Conservation (phyloP, 306 rosid species). For the Gillenia trifoliata region DNA sequence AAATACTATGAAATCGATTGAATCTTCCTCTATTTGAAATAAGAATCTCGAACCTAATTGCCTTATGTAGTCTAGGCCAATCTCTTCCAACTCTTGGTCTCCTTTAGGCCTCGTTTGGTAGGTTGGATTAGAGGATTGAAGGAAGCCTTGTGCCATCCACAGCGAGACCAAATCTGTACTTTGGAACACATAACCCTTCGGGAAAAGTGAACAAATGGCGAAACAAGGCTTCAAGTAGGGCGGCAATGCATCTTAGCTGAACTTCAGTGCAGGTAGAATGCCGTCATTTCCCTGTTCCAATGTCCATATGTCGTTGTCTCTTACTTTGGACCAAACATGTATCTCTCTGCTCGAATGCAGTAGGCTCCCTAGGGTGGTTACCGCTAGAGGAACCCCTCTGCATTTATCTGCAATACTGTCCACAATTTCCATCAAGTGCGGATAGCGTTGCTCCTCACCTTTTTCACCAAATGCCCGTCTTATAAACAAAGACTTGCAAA, state of each 20-base stretch:
- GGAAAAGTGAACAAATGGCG: slow-evolving; percentile 16
- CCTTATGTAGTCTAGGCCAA: slow-evolving; percentile 12
- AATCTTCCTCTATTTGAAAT: slow-evolving; percentile 13
- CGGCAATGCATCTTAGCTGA: slow-evolving; percentile 35
- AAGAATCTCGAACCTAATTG: slow-evolving; percentile 27
- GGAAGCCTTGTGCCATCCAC: slow-evolving; percentile 37
- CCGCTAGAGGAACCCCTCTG: slow-evolving; percentile 28
- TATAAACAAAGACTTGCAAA: slow-evolving; percentile 16
- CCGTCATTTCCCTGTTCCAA: slow-evolving; percentile 1
- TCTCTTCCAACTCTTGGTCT: not conserved
- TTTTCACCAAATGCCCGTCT: slow-evolving; percentile 30
- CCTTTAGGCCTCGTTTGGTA: not conserved
- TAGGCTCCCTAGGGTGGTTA: slow-evolving; percentile 29
- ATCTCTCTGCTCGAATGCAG: not conserved
- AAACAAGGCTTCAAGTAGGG: slow-evolving; percentile 28
- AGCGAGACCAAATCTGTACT: not conserved
- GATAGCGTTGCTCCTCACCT: slow-evolving; percentile 9
- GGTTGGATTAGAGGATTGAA: slow-evolving; percentile 5
- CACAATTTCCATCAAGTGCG: slow-evolving; percentile 14
- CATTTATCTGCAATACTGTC: slow-evolving; percentile 25
- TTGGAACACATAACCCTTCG: not conserved
- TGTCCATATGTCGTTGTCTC: slow-evolving; percentile 35
- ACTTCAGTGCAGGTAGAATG: slow-evolving; percentile 23
- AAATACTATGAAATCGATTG: not conserved
- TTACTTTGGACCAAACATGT: not conserved